phyloP scores from a whole-genome alignment of 768 basidiomycete species.

The Boletellus sp. region DNA sequence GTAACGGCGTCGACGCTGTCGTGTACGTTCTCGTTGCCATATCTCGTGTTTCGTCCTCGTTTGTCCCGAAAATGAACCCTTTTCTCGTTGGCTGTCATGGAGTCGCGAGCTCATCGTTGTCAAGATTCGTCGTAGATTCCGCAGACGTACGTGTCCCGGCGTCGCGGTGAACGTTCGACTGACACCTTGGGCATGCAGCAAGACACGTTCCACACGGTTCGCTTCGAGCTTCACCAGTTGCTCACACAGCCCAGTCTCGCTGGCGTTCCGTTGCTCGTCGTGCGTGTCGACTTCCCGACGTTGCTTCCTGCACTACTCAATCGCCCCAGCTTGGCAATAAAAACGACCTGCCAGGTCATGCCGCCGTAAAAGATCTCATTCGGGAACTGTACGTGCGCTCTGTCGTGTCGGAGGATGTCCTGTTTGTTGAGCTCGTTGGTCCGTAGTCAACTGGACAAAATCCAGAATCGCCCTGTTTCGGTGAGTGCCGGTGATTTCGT shows the following conservation, averaged over 20 bases:
- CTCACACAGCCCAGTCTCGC: slow-evolving; percentile 59
- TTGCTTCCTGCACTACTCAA: neutral
- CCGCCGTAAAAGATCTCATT: slow-evolving; percentile 81
- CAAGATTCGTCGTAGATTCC: slow-evolving; percentile 90
- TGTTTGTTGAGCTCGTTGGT: slow-evolving; percentile 25
- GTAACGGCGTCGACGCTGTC: slow-evolving; percentile 88
- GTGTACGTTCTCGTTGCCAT: slow-evolving; percentile 50
- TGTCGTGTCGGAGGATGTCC: too few species aligned
- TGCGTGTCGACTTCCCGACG: slow-evolving; percentile 35
- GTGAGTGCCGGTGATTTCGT: slow-evolving; percentile 43
- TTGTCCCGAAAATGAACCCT: neutral
- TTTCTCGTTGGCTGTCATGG: neutral
- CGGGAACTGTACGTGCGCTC: slow-evolving; percentile 55
- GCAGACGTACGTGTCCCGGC: slow-evolving; percentile 59
- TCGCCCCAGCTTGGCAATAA: slow-evolving; percentile 78
- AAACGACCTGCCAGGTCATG: slow-evolving; percentile 78
- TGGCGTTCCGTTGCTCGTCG: slow-evolving; percentile 80
- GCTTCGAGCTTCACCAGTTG: slow-evolving; percentile 81
- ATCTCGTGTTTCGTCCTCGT: neutral
- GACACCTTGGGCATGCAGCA: slow-evolving; percentile 39
- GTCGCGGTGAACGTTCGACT: neutral
- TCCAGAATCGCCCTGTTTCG: slow-evolving; percentile 78
- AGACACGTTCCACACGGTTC: slow-evolving; percentile 78
- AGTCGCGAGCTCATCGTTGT: slow-evolving; percentile 15
- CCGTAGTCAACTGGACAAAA: slow-evolving; percentile 61